Evolutionary conservation across 768 basidiomycete species (phyloP), one percentile per base, ranked within the genome.

Genomic region (Tylopilus plumbeoviolaceoides): DNA sequence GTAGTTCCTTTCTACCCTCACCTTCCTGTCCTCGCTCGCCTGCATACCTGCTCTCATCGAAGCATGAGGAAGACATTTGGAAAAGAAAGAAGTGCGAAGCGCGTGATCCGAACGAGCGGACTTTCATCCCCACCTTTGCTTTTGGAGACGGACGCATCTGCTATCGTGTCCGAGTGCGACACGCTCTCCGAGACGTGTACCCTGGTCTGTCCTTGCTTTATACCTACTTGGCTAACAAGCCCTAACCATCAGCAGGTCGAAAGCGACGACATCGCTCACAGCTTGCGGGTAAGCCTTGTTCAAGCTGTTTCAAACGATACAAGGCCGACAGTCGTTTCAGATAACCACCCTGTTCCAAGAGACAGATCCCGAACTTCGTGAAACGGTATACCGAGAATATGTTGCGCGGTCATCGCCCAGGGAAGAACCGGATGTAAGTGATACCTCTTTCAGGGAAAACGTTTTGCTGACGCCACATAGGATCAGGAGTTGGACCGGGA

Each of bases 401-500:
- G 43, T 57, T 30, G 53, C 42, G 4, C 21, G 7, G 17, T 12
- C 47, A 30, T 47, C 18, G 48, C n/a, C 44, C 1, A 20, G 11
- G 2, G 40, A 47, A 15, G 44, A 36, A 21, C 25, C 23, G 3
- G 39, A 51, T 28, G 56, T 36, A 41, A 11, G 4, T 28, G 18
- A 10, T 17, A 31, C 30, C 5, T 18, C 35, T 10, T 15, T 4
- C 28, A 1, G 11, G 36, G 18, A 25, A 18, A 6, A 11, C 36
- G 3, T 3, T 30, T 28, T 20, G 18, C 10, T 55, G 21, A 51
- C 18, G 12, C 15, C 11, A 1, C 40, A 10, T 42, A 48, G 51
- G 50, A 50, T 31, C 43, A 68, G 38, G 69, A 69, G 63, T 63
- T 75, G 9, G 69, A 68, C n/a, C 60, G 60, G 5, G 72, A 78